These are phyloP conservation scores for Bryum argenteum DNA, from an alignment of 225 moss, liverwort and hornwort genomes.

Conservation along the genomic window DNA sequence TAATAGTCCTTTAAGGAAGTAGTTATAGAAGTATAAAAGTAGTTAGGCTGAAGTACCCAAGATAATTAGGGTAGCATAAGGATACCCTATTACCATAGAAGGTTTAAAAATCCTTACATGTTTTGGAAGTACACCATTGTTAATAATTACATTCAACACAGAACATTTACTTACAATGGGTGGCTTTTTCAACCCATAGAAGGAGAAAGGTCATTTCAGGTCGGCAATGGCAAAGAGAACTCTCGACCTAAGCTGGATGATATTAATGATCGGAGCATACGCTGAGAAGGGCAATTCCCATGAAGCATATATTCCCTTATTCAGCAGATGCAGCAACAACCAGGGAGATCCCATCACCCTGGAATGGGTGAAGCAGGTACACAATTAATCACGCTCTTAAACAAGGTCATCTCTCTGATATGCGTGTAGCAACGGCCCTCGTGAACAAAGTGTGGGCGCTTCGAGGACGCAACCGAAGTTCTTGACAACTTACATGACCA, in stretches of 20 bases:
- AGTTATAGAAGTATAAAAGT: too few relatives aligned
- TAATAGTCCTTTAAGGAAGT: too few relatives aligned
- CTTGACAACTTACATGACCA: conserved; percentile 1
- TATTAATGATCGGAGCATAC: neutral
- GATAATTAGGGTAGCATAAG: too few relatives aligned
- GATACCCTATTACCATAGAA: too few relatives aligned
- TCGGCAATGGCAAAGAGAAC: neutral
- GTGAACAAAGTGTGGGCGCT: neutral
- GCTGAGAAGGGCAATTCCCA: neutral
- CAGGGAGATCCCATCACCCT: neutral
- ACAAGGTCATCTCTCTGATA: neutral
- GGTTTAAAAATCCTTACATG: too few relatives aligned
- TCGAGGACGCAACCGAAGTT: neutral
- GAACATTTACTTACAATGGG: too few relatives aligned
- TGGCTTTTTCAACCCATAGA: too few relatives aligned
- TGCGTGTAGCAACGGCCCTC: neutral
- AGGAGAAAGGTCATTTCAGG: neutral
- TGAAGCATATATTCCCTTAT: neutral
- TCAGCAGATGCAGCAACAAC: conserved; percentile 11
- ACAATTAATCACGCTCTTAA: conserved; percentile 2
- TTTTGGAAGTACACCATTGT: too few relatives aligned
- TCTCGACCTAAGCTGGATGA: neutral
- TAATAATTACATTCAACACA: too few relatives aligned
- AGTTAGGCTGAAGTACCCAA: too few relatives aligned
- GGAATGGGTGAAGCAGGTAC: conserved; percentile 14